phyloP scores from a whole-genome alignment of 2,329 filamentous ascomycete species.

The Rhynchosporium agropyri region DNA sequence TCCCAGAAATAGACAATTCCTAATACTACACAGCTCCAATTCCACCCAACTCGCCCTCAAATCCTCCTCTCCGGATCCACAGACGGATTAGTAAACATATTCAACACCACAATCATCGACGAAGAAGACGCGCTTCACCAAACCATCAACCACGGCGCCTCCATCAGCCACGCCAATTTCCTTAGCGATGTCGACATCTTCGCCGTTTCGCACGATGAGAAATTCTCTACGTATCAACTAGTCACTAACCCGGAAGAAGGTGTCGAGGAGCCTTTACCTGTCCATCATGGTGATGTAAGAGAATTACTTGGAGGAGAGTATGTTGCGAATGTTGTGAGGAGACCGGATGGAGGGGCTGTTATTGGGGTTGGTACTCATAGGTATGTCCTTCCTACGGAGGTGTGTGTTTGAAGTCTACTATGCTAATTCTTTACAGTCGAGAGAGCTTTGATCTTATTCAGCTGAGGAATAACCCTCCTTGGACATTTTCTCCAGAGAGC shows the following conservation, averaged over 20 bases:
- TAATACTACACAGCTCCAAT: conserved; percentile 52
- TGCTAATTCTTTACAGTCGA: conserved; percentile 45
- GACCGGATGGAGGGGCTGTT: conserved; percentile 61
- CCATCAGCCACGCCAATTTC: conserved; percentile 75
- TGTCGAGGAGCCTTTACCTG: conserved; percentile 49
- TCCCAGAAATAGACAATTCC: conserved; percentile 19
- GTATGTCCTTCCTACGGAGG: conserved; percentile 49
- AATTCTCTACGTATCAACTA: conserved; percentile 71
- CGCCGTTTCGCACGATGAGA: conserved; percentile 77
- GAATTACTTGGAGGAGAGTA: conserved; percentile 71
- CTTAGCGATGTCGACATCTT: conserved; percentile 66
- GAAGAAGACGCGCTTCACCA: conserved; percentile 79
- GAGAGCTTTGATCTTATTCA: conserved; percentile 63
- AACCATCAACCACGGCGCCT: conserved; percentile 76
- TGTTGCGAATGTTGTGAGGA: conserved; percentile 66
- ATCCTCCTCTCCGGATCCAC: conserved; percentile 76
- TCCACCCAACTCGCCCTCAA: conserved; percentile 61
- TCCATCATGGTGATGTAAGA: conserved; percentile 71
- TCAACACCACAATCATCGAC: conserved; percentile 68
- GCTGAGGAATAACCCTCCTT: conserved; percentile 54
- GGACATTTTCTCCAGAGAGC: conserved; percentile 57
- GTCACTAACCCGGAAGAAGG: conserved; percentile 65
- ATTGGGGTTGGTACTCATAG: conserved; percentile 69
- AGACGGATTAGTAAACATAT: conserved; percentile 77
- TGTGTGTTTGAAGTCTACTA: background rate